phyloP scores from a whole-genome alignment of 192 early-diverging fungal genomes.

The Umbelopsis sp. region DNA sequence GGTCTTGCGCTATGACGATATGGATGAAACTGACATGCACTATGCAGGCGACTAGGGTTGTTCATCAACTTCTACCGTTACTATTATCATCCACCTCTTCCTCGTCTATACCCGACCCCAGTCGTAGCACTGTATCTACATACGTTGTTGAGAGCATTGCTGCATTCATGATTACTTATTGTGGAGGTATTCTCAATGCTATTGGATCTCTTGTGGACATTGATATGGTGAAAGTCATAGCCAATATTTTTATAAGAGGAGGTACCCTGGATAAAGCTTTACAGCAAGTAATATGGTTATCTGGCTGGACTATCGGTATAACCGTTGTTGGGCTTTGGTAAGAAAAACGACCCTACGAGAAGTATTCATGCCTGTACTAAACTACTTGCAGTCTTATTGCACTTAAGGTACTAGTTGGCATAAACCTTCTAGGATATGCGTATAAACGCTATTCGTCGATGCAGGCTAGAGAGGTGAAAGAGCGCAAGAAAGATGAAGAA shows the following conservation, averaged over 20 bases:
- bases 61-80: conserved; percentile 40
- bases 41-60: conserved; percentile 23
- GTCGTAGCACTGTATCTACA: neutral
- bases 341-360: neutral
- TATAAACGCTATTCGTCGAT: conserved; percentile 64
- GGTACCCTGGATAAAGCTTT: conserved; percentile 8
- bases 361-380: neutral
- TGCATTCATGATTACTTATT: neutral
- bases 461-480: conserved; percentile 52
- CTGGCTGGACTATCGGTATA: neutral
- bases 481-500: conserved; percentile 45
- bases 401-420: conserved; percentile 79
- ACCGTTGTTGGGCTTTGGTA: conserved; percentile 3
- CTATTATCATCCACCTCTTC: conserved; percentile 28
- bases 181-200: neutral
- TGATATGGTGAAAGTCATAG: neutral
- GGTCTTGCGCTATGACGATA: neutral
- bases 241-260: conserved; percentile 3
- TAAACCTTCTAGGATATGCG: conserved; percentile 74
- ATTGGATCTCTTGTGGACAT: neutral
- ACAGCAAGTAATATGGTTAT: conserved; percentile 8
- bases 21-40: neutral
- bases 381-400: conserved; percentile 49
- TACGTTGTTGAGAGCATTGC: neutral
- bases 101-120: neutral